Base-by-base conservation (phyloP, 2,329 filamentous ascomycete genomes). In the Alternaria sp. region DNA sequence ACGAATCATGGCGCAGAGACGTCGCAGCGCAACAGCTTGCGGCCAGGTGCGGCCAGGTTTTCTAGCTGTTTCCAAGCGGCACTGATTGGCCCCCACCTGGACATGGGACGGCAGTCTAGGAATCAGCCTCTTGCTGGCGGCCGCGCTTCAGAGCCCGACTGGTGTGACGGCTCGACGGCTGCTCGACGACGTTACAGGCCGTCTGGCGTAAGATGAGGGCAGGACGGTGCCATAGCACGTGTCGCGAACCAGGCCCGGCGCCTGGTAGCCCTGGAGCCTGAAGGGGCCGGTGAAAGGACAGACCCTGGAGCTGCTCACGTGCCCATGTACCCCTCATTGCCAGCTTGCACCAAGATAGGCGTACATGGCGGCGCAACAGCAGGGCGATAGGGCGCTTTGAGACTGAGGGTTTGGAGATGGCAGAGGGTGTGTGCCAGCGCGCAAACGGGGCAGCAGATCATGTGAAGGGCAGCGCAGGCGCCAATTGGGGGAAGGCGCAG, bases 1-100 rank as follows among this genome's bases (percentile, higher is more conserved):
- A 72, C 71, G 73, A 76, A 67, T 75, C 73, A 70, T 62, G 57
- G 63, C 50, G 36, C 57, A 52, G 45, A 62, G 57, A 51, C 59
- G 55, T 59, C 53, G 62, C 64, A 59, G 53, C 60, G 66, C 65
- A 58, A 50, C 62, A 59, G 43, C 21, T 43, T 54, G 44, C 45
- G 63, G 64, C 66, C 71, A 71, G 67, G 72, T 54, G 44, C 45
- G 63, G 64, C 66, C 71, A 71, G 67, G 72, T 69, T 73, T 77
- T 78, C 74, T 74, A 76, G 74, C 70, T 70, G 68, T 68, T 77
- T 78, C 74, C 65, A 74, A 53, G 61, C 47, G 6, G 59, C 57
- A 55, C 57, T 75, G 75, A 76, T 77, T 77, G 75, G 77, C 66
- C 60, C 67, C 66, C 57, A 63, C 59, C 52, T 49, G 19, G 28